Base-by-base conservation (phyloP, 1,284 basidiomycete genomes). In the Paramarasmius palmivorus region DNA sequence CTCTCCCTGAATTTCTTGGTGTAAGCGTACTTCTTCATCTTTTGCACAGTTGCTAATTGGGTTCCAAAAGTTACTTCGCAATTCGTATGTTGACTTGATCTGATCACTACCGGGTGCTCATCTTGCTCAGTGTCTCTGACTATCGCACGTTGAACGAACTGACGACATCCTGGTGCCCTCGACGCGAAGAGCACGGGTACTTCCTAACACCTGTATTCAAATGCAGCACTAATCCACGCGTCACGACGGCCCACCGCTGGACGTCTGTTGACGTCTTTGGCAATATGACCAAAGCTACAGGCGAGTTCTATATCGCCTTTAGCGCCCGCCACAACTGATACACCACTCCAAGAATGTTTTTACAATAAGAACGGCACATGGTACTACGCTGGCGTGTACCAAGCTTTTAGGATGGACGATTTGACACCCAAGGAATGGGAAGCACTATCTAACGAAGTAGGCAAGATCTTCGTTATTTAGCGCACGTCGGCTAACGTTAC, bases 381-480 rank as follows among this genome's bases (percentile, higher is more conserved):
- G 86, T 90, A 90, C 64, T 90, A 90, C 56, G 88, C 88, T 14
- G 88, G 88, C n/a, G 75, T 81, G 7, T 91, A 91, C 68, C 79
- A 76, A 50, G 78, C 78, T 1, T 82, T 90, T 62, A 70, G 75
- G 49, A 73, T 91, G 45, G 82, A 82, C 29, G 81, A 88, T 56
- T 69, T 90, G 15, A 81, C 80, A 1, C 66, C 73, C 3, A 81
- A 81, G 53, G 88, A 90, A 65, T 90, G 86, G 83, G 79, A 78
- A 20, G 78, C 77, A 41, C 74, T 90, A 22, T 79, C 83, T 15
- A 64, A 66, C 23, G 87, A 90, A 77, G 88, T 85, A 60, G 36
- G 71, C 62, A 29, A 26, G 26, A 26, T 12, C 15, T 12, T 35
- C 29, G 34, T 38, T 42, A 23, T 25, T 40, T 53, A 17, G 20